Base-by-base conservation (phyloP, 2,329 filamentous ascomycete genomes). In the Geosmithia putterillii region DNA sequence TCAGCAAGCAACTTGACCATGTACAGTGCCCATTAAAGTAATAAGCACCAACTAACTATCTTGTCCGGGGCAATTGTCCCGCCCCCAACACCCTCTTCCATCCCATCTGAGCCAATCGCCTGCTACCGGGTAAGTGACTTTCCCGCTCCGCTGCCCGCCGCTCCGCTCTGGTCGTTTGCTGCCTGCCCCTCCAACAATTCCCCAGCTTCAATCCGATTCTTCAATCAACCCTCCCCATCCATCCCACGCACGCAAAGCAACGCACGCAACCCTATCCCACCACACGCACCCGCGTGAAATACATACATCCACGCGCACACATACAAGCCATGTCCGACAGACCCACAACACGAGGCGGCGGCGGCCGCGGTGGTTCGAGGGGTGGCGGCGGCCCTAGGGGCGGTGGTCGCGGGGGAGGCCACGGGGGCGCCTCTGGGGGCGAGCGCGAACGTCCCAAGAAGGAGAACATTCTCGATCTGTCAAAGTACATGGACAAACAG, bases 401-500 rank as follows among this genome's bases (percentile, higher is more conserved):
- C 52, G 65, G 63, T 50, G 19, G 22, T 10, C 65, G 68, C 48
- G 58, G 64, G 42, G 59, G 66, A 47, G 74, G 67, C 45, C 66
- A 61, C 32, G 56, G 60, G 43, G 61, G 57, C 34, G 57, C 55
- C n/a, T 59, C 53, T 42, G 57, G 50, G 32, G 64, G 63, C 40
- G 61, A 75, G 48, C 67, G 74, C 52, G 86, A 94, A 65, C 78
- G 82, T 54, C 86, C 88, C 47, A 95, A 95, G 79, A 96, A 96
- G 73, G 92, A 98, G 66, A 96, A 95, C 62, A 98, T 98, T 55
- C 77, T 98, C 43, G 90, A 98, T 59, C 65, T 98, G 56, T 79
- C 74, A 59, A 95, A 95, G 69, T 98, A 96, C 65, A 88, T 95
- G 83, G 88, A 98, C 64, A 94, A 95, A 76, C 76, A 83, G 58